Evolutionary conservation across 1,284 basidiomycete species (phyloP).

Genomic region (Tylopilus sp.): DNA sequence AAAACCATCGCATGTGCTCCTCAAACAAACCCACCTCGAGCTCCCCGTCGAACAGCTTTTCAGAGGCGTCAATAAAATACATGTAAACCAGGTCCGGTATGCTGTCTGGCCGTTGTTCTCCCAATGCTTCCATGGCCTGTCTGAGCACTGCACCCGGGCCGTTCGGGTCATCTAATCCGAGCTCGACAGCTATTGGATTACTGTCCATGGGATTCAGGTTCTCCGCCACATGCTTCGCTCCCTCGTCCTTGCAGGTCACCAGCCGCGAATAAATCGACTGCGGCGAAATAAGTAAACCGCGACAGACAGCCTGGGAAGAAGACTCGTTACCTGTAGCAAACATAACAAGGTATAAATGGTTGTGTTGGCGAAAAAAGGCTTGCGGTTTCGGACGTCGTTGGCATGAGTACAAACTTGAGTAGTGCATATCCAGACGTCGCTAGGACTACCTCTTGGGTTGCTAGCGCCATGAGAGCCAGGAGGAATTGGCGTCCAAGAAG

Average conservation of each 20-base stretch:
- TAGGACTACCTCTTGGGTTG: slow-evolving; percentile 33
- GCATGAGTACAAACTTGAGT: slow-evolving; percentile 36
- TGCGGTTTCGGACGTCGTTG: slow-evolving; percentile 29
- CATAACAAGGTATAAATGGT: slow-evolving; percentile 90
- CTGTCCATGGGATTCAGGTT: slow-evolving; percentile 59
- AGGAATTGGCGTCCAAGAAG: slow-evolving; percentile 12
- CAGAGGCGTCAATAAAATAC: slow-evolving; percentile 89
- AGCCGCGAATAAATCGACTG: slow-evolving; percentile 91
- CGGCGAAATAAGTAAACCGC: slow-evolving; percentile 5
- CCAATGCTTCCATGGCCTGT: slow-evolving; percentile 58
- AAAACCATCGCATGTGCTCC: slow-evolving; percentile 95
- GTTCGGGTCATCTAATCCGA: slow-evolving; percentile 76
- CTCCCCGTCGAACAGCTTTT: slow-evolving; percentile 91
- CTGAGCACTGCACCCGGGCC: slow-evolving; percentile 65
- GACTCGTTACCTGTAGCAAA: slow-evolving; percentile 69
- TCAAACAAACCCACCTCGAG: slow-evolving; percentile 90
- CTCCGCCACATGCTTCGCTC: slow-evolving; percentile 59
- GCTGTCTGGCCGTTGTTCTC: slow-evolving; percentile 32
- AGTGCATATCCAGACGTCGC: slow-evolving; percentile 63
- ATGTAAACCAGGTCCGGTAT: slow-evolving; percentile 74
- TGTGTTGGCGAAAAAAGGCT: slow-evolving; percentile 88
- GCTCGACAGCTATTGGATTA: slow-evolving; percentile 70
- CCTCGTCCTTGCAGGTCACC: slow-evolving; percentile 80
- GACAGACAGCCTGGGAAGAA: slow-evolving; percentile 2
- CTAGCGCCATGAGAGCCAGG: slow-evolving; percentile 39